phyloP scores from a whole-genome alignment of 495 filamentous ascomycete species.

The Rostrohypoxylon terebratum region DNA sequence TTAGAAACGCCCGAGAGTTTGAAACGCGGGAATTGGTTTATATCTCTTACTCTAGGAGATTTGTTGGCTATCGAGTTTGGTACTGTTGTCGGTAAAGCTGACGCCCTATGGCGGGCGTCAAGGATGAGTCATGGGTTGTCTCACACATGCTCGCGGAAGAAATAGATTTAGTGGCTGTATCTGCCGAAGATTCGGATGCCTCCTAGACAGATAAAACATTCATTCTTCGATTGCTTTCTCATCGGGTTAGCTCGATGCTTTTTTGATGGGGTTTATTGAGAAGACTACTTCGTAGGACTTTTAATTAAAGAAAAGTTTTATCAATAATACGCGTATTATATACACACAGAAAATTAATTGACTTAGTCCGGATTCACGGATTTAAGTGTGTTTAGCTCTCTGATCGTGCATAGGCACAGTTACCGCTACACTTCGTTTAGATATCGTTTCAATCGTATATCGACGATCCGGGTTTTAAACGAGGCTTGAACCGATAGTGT shows the following conservation, averaged over 20 bases:
- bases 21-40: not conserved
- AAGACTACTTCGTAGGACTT: not conserved
- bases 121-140: not conserved
- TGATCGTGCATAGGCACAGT: no score
- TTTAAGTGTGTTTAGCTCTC: no score
- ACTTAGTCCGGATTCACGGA: no score
- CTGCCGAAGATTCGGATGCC: not conserved
- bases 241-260: not conserved
- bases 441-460: no score
- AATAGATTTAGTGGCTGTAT: not conserved
- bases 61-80: not conserved
- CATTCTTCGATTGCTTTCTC: not conserved
- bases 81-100: not conserved
- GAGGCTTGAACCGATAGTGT: no score
- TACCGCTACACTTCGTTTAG: no score
- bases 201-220: not conserved
- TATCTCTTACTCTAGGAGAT: not conserved
- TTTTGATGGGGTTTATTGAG: not conserved
- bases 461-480: no score
- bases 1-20: not conserved
- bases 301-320: not conserved
- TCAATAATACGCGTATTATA: conserved; percentile 2
- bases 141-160: not conserved
- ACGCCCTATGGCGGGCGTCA: not conserved
- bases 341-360: not conserved